A percentile compares a stretch with the other conserved stretches of the same genome.
Evolutionary conservation across 495 filamentous ascomycete genomes (phyloP).

Genomic region (Trichoderma reesei): DNA sequence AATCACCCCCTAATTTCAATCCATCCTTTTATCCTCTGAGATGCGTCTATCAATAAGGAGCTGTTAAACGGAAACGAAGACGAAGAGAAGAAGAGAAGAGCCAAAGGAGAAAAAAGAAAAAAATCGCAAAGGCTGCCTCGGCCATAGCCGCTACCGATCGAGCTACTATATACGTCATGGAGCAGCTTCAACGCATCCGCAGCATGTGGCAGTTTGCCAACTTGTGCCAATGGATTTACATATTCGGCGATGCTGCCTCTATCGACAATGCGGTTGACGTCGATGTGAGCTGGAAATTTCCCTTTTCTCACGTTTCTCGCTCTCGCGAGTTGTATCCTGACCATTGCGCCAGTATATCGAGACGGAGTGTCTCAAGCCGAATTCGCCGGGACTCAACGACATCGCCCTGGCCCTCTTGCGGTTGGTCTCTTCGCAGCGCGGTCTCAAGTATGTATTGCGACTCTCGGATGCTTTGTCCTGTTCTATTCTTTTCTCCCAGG

Average conservation of each 20-base stretch:
- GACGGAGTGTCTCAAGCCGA: conserved; percentile 70
- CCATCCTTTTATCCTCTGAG: neutral
- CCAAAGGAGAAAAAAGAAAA: neutral
- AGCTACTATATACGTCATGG: neutral
- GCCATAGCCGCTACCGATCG: neutral
- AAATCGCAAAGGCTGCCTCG: neutral
- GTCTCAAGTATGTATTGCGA: conserved; percentile 60
- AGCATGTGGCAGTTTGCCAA: conserved; percentile 95
- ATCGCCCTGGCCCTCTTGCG: conserved; percentile 87
- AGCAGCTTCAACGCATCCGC: conserved; percentile 56
- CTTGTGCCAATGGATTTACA: conserved; percentile 82
- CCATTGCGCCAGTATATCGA: conserved; percentile 65
- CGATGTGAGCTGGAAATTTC: conserved; percentile 47
- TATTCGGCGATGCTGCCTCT: conserved; percentile 82
- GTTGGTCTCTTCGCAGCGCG: conserved; percentile 86
- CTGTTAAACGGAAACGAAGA: neutral
- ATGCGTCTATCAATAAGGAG: neutral
- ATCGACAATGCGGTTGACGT: conserved; percentile 78
- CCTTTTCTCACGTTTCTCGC: neutral
- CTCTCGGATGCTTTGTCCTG: conserved; percentile 9
- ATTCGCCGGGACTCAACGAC: conserved; percentile 62
- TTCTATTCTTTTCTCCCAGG: neutral
- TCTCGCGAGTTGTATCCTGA: neutral
- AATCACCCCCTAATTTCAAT: neutral
- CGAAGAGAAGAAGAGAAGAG: too few species aligned